Percentiles rank a stretch among this genome's conserved stretches.
These are phyloP conservation scores for Phytomonas sp. DNA, from an alignment of 208 protist species.

Conservation along the genomic window DNA sequence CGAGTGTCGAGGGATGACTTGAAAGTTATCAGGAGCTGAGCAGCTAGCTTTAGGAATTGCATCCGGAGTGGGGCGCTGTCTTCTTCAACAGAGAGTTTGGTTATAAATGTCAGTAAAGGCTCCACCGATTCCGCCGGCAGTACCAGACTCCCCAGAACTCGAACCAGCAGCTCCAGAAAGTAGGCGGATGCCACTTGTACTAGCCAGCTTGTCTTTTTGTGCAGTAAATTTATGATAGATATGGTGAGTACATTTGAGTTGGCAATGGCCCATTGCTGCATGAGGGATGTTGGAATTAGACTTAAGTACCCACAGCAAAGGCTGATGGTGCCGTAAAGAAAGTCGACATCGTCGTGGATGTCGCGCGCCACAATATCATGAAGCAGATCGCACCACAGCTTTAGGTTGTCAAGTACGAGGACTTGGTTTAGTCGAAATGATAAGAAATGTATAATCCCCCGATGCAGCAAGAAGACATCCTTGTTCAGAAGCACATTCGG, in stretches of 20 bases:
- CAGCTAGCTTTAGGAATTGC: slow-evolving; percentile 17
- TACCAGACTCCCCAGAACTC: slow-evolving; percentile 27
- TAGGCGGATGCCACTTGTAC: slow-evolving; percentile 35
- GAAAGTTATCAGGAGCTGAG: background rate
- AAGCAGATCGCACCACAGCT: slow-evolving; percentile 46
- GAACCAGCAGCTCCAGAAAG: slow-evolving; percentile 35
- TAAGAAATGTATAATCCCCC: slow-evolving; percentile 41
- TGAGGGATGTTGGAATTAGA: slow-evolving; percentile 28
- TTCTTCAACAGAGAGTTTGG: slow-evolving; percentile 20
- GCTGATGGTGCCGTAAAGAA: slow-evolving; percentile 45
- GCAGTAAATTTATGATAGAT: slow-evolving; percentile 35
- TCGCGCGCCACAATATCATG: slow-evolving; percentile 40
- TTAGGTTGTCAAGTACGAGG: slow-evolving; percentile 32
- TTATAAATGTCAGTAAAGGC: slow-evolving; percentile 22
- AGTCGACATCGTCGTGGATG: slow-evolving; percentile 48
- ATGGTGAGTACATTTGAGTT: slow-evolving; percentile 33
- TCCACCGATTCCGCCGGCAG: slow-evolving; percentile 32
- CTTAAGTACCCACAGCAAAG: slow-evolving; percentile 49
- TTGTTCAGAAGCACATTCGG: slow-evolving; percentile 67
- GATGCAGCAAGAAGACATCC: slow-evolving; percentile 79
- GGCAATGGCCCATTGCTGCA: slow-evolving; percentile 33
- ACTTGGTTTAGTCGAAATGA: slow-evolving; percentile 30
- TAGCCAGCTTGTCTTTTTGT: slow-evolving; percentile 14
- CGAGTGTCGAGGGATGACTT: background rate
- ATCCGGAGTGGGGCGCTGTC: slow-evolving; percentile 49